A percentile compares a stretch with the other conserved stretches of the same genome.
These are phyloP conservation scores for Brachypodium distachyon DNA, from an alignment of 202 grass and related monocot genomes.

Conservation along the genomic window DNA sequence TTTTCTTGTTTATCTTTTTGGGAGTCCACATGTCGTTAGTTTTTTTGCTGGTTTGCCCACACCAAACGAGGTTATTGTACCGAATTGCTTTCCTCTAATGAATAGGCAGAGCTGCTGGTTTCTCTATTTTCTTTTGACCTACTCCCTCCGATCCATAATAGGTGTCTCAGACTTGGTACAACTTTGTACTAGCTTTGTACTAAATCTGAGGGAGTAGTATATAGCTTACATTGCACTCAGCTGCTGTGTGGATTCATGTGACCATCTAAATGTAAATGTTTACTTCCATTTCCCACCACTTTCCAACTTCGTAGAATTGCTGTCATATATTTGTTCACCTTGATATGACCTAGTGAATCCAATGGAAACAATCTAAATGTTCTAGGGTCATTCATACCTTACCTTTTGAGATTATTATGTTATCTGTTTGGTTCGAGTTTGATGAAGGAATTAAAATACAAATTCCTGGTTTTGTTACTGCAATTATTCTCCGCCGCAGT, in stretches of 20 bases:
- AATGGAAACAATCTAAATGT: not conserved
- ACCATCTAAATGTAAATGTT: not conserved
- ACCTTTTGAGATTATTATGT: not conserved
- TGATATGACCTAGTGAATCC: not conserved
- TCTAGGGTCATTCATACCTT: not conserved
- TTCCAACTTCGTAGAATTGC: not conserved
- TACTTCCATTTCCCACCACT: not conserved
- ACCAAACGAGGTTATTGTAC: no score
- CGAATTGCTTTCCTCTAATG: no score
- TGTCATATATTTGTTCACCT: not conserved
- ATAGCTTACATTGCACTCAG: not conserved
- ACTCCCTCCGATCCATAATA: no score
- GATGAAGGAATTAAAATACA: not conserved
- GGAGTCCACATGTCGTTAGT: no score
- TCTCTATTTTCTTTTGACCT: no score
- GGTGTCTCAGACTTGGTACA: no score
- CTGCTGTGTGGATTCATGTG: not conserved
- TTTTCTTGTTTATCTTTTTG: no score
- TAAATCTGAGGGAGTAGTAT: no score
- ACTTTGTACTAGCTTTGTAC: no score
- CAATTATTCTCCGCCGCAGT: not conserved
- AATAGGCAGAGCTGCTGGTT: no score
- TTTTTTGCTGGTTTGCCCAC: no score
- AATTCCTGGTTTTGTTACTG: not conserved
- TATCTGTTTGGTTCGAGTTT: not conserved